Evolutionary conservation across 805 yeast species (phyloP), one percentile per base, ranked within the genome.

Genomic region (Lachancea nothofagi): DNA sequence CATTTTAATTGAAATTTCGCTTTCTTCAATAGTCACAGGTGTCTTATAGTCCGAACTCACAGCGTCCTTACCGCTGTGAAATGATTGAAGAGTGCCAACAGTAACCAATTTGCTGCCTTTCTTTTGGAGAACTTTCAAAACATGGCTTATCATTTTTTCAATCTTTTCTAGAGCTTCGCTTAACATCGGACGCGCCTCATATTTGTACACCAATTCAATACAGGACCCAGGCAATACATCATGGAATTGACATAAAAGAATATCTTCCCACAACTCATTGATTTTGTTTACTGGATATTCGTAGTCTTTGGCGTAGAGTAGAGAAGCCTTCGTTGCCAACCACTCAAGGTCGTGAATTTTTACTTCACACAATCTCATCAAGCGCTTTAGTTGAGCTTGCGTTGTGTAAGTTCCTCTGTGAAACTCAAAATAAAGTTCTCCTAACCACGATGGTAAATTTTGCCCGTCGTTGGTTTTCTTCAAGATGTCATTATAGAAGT

Each of bases 191-290:
- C 79, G 75, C 7, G 90, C 97, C 52, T 83, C 93, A 51, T 87
- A 88, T 35, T 75, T 78, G 57, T 93, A 90, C 10, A 93, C 96
- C 78, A 86, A 77, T 46, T 87, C 96, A 53, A 90, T 90, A 63
- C 96, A 86, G 5, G 95, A 82, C 2, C 98, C 98, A 2, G 98
- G 98, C 38, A 93, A 70, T n/a, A 90, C 97, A 66, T 90, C 98
- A 61, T 90, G 98, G 67, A 90, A 90, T 59, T 90, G 97, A 57
- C 96, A 88, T 41, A 93, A 67, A 45, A 88, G 77, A 15, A 90
- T 77, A 60, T 85, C 79, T 59, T 87, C 90, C 98, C 98, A 90
- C 45, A 90, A 61, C 2, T 65, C 70, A 46, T 80, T 78, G 31
- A 90, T 71, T 43, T 79, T 74, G 27, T 72, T 65, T 23, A 71